Evolutionary conservation across 768 basidiomycete genomes (phyloP).

Genomic region (Xerocomus spinulosus): DNA sequence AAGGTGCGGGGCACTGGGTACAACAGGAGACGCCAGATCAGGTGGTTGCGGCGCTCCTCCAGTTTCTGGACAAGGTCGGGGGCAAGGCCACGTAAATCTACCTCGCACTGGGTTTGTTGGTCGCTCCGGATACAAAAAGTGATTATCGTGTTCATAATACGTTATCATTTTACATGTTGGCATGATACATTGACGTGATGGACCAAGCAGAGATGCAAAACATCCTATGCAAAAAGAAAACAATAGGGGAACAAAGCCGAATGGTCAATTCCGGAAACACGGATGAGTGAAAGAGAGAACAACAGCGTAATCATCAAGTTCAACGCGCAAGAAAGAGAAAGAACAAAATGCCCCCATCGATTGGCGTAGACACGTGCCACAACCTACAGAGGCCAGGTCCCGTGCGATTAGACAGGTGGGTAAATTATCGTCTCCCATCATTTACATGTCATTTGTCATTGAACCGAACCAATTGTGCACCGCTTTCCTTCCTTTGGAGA

Average conservation of each 20-base stretch:
- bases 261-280: conserved; percentile 4
- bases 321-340: not conserved
- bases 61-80: conserved; percentile 36
- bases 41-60: conserved; percentile 38
- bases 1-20: conserved; percentile 61
- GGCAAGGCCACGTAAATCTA: not conserved
- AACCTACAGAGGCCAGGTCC: not conserved
- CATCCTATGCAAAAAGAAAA: conserved; percentile 28
- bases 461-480: conserved; percentile 10
- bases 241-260: not conserved
- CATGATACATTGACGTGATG: conserved; percentile 24
- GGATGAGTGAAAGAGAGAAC: not conserved
- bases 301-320: conserved; percentile 1
- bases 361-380: not conserved
- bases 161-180: conserved; percentile 12
- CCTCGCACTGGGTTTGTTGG: not conserved
- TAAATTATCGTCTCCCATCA: not conserved
- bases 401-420: not conserved
- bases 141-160: conserved; percentile 16
- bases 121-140: not conserved
- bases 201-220: conserved; percentile 8
- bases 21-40: conserved; percentile 50
- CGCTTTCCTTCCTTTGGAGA: not conserved
- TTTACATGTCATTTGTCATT: conserved; percentile 7
- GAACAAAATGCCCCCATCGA: conserved; percentile 1